These are phyloP conservation scores for Fusarium stilboides DNA, from an alignment of 2,329 filamentous ascomycete species.

Conservation along the genomic window DNA sequence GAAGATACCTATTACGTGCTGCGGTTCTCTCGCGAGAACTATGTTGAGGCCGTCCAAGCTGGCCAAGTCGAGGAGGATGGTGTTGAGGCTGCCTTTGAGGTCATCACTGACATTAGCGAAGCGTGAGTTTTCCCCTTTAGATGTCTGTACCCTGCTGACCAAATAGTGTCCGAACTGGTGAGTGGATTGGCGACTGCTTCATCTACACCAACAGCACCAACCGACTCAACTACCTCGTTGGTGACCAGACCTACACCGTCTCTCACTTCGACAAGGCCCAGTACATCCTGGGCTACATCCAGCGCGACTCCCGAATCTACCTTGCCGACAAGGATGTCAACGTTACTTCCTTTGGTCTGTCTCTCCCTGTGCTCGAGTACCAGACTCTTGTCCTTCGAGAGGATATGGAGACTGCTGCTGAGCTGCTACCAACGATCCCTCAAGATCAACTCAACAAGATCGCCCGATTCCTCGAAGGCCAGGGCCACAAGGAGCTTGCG, in stretches of 20 bases:
- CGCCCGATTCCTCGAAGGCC: conserved; percentile 95
- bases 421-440: conserved; percentile 87
- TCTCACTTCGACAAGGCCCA: conserved; percentile 96
- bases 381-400: conserved; percentile 95
- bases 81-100: conserved; percentile 95
- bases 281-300: conserved; percentile 96
- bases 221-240: conserved; percentile 96
- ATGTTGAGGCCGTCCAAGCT: conserved; percentile 84
- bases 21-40: conserved; percentile 90
- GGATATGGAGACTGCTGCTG: conserved; percentile 91
- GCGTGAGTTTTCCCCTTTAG: conserved; percentile 64
- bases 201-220: conserved; percentile 98
- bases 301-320: conserved; percentile 95
- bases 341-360: conserved; percentile 91
- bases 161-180: conserved; percentile 86
- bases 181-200: conserved; percentile 99
- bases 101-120: conserved; percentile 96
- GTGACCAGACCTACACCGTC: conserved; percentile 97
- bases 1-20: conserved; percentile 97
- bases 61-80: conserved; percentile 91
- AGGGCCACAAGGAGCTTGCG: conserved; percentile 96
- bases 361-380: conserved; percentile 94
- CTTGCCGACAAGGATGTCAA: conserved; percentile 95
- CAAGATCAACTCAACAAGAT: conserved; percentile 98
- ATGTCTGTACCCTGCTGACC: not conserved